A percentile compares a stretch with the other conserved stretches of the same genome.
phyloP scores from a whole-genome alignment of 345 rosid species.

The Crucihimalaya himalaica region DNA sequence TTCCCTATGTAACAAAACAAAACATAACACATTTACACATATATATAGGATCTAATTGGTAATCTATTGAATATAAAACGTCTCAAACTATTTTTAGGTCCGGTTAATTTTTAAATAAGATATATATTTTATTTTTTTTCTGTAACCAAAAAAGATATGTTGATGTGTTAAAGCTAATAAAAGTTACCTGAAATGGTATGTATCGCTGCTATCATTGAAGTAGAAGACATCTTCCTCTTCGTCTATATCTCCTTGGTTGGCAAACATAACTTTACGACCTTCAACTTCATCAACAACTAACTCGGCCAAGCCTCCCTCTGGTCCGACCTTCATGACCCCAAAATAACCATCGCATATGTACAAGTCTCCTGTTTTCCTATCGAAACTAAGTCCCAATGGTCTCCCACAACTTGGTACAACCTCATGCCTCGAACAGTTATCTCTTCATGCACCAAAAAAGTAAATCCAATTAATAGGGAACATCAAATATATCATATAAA shows the following conservation, averaged over 20 bases:
- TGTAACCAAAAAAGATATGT: no score
- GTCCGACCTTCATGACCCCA: conserved; percentile 67
- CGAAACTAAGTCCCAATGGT: conserved; percentile 64
- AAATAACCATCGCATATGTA: conserved; percentile 78
- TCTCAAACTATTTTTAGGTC: neutral
- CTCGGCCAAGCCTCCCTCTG: conserved; percentile 62
- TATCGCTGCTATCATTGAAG: conserved; percentile 66
- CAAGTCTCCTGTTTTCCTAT: conserved; percentile 61
- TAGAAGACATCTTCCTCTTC: conserved; percentile 58
- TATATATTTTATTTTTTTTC: neutral
- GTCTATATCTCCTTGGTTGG: conserved; percentile 72
- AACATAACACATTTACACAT: neutral
- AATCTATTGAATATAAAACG: no score
- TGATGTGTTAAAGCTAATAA: neutral
- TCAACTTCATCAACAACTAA: conserved; percentile 52
- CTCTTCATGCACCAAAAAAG: neutral
- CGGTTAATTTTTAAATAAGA: no score
- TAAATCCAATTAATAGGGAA: neutral
- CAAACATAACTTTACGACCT: conserved; percentile 53
- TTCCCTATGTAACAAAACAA: conserved; percentile 41
- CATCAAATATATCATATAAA: neutral
- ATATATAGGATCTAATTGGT: no score
- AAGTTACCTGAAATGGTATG: conserved; percentile 58
- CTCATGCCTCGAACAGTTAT: conserved; percentile 29
- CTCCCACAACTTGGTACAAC: conserved; percentile 71